phyloP scores from a whole-genome alignment of 2,329 filamentous ascomycete species.

The Monilinia fructicola region DNA sequence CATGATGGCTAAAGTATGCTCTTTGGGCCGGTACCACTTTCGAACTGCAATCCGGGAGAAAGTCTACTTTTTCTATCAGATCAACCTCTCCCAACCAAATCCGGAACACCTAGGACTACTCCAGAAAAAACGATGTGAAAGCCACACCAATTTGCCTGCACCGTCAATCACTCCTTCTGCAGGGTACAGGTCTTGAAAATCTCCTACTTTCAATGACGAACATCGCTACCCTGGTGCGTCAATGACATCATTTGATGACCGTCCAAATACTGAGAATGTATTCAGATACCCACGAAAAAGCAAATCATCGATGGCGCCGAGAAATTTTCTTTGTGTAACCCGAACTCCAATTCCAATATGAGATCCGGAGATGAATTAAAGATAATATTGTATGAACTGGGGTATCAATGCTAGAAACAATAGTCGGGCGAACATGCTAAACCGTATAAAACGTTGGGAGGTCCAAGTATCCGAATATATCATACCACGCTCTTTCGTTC shows the following conservation, averaged over 20 bases:
- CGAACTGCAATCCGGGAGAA: not conserved
- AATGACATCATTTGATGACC: not conserved
- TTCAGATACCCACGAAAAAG: not conserved
- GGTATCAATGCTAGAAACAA: constrained; percentile 23
- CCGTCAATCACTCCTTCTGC: not conserved
- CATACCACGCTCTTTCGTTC: constrained; percentile 35
- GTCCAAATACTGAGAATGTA: not conserved
- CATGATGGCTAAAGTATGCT: not conserved
- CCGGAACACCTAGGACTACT: not conserved
- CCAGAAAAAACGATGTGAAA: not conserved
- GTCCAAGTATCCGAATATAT: constrained; percentile 35
- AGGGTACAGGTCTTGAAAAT: not conserved
- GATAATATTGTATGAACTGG: constrained; percentile 6
- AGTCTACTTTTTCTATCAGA: not conserved
- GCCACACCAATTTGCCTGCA: not conserved
- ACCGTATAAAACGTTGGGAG: not conserved
- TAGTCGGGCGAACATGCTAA: constrained; percentile 15
- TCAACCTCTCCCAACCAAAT: not conserved
- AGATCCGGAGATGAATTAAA: constrained; percentile 3
- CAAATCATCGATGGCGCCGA: not conserved
- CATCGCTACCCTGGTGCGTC: not conserved
- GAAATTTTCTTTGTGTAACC: not conserved
- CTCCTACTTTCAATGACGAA: not conserved
- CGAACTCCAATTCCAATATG: not conserved
- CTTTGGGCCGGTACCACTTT: too few relatives aligned